Base-by-base conservation (phyloP, 345 rosid species). In the Heritiera fomes region DNA sequence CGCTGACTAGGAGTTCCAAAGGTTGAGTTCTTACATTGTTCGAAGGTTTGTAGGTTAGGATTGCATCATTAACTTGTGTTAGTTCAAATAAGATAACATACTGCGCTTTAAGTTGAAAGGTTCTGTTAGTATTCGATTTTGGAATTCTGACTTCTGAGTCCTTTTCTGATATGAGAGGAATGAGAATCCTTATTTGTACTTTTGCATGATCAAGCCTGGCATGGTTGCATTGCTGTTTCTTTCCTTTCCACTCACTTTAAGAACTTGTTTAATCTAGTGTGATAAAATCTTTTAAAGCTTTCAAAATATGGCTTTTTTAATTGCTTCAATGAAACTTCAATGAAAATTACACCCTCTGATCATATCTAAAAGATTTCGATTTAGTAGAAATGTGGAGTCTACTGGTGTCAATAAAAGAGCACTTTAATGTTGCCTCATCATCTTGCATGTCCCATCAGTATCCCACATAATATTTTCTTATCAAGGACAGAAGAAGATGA, bases 201-300 rank as follows among this genome's bases (percentile, higher is more conserved):
- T 70, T 69, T 49, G 59, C n/a, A 34, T 73, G 76, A 11, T 73
- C 63, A 38, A 55, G 61, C 46, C 17, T 55, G 47, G 18, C 49
- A 52, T 53, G 75, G 62, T 72, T 34, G 47, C 18, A 14, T 18
- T 13, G 56, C 56, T 52, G 56, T 52, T 52, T 52, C 18, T 52
- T 52, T 52, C 28, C 9, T 53, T 23, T 53, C 17, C 18, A 8
- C 5, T 70, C 12, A 47, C 58, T 13, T 12, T 28, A 28, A 43
- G 73, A 70, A 49, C 59, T 70, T 47, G 53, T 68, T 28, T 17
- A 20, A 70, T 49, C 40, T 49, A 14, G 43, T 71, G 59, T 68
- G 59, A 49, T 30, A 71, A 49, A 30, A 49, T 49, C 23, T 32
- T 30, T 52, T 28, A 49, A 18, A 53, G 62, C 45, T 32, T 53